Evolutionary conservation across 75 land plant genomes (phyloP).

Genomic region (Cupressus sempervirens): DNA sequence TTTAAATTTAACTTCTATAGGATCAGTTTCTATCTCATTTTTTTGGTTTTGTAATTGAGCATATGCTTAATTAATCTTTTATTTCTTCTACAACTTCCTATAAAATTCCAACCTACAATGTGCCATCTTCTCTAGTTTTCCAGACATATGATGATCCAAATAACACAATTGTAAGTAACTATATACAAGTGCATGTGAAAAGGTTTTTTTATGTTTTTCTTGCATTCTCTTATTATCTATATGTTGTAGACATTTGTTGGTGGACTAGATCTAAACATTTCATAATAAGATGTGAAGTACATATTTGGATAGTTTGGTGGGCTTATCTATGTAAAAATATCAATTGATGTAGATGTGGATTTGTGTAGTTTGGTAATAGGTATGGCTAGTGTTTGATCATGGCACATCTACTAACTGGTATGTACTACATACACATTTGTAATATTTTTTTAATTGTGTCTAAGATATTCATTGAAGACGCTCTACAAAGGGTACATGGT

Average conservation of each 20-base stretch:
- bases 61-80: background rate
- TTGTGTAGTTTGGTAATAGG: slow-evolving; percentile 88
- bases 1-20: background rate
- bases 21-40: background rate
- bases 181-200: background rate
- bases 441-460: background rate
- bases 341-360: slow-evolving; percentile 81
- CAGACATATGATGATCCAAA: slow-evolving; percentile 64
- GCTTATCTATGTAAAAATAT: slow-evolving; percentile 80
- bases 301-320: slow-evolving; percentile 81
- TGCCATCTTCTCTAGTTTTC: slow-evolving; percentile 46
- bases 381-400: background rate
- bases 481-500: slow-evolving; percentile 81
- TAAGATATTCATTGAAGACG: slow-evolving; percentile 92
- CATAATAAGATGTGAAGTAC: slow-evolving; percentile 76
- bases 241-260: slow-evolving; percentile 82
- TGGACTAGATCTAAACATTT: slow-evolving; percentile 75
- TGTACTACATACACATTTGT: background rate
- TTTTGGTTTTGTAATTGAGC: background rate
- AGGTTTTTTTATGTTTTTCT: background rate
- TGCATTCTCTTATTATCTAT: slow-evolving; percentile 1
- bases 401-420: background rate
- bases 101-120: slow-evolving; percentile 41
- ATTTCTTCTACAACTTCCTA: slow-evolving; percentile 36
- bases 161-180: slow-evolving; percentile 77